Conservation (phyloP, 164 flowering plant species). For the Cinnamomum chago region DNA sequence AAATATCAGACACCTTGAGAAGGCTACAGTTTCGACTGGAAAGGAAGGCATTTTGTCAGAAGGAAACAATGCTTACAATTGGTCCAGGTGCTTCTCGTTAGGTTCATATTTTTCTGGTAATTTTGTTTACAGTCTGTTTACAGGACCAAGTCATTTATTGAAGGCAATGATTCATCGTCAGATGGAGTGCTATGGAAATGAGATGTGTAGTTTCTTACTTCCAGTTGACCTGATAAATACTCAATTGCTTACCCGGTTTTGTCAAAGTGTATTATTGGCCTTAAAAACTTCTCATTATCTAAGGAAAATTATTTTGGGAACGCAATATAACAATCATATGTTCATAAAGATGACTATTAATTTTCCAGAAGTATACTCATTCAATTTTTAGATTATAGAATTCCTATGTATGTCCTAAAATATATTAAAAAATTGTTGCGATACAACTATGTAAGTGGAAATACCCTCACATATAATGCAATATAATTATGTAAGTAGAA, state of each 20-base stretch:
- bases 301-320: not conserved
- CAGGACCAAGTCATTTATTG: not conserved
- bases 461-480: too few relatives aligned
- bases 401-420: not conserved
- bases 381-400: not conserved
- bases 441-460: too few relatives aligned
- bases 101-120: not conserved
- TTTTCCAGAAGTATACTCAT: too few relatives aligned
- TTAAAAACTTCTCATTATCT: too few relatives aligned
- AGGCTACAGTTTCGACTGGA: constrained; percentile 98
- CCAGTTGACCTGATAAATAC: not conserved
- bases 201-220: not conserved
- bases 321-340: not conserved
- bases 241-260: not conserved
- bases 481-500: too few relatives aligned
- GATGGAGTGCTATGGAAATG: not conserved
- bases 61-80: constrained; percentile 92
- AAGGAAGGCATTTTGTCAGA: constrained; percentile 95
- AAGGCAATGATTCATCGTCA: not conserved
- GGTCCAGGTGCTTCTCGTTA: constrained; percentile 71
- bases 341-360: too few relatives aligned
- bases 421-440: too few relatives aligned
- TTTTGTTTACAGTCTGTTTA: not conserved
- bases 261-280: not conserved
- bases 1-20: constrained; percentile 96